These are phyloP conservation scores for Carallia brachiata DNA, from an alignment of 345 rosid species.

Conservation along the genomic window DNA sequence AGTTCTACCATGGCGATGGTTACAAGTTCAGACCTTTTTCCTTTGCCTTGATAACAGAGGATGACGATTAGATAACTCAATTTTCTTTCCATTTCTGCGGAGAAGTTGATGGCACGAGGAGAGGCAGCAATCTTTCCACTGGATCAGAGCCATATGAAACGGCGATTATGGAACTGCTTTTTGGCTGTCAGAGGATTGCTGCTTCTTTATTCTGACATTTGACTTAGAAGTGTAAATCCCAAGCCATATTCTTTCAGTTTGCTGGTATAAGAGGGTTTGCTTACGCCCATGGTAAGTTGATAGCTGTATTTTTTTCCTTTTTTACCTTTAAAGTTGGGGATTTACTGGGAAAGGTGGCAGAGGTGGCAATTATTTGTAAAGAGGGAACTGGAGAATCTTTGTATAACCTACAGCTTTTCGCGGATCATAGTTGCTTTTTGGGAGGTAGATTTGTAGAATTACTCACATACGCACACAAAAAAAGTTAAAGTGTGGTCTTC, in stretches of 20 bases:
- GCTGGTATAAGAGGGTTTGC: constrained; percentile 19
- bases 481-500: constrained; percentile 24
- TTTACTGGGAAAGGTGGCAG: neutral
- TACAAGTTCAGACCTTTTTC: constrained; percentile 90
- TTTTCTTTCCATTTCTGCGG: constrained; percentile 11
- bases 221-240: constrained; percentile 25
- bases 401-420: constrained; percentile 19
- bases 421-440: neutral
- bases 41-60: constrained; percentile 55
- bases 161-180: constrained; percentile 5
- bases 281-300: constrained; percentile 8
- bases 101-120: neutral
- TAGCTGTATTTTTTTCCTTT: neutral
- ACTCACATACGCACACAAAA: constrained; percentile 12
- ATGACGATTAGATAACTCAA: constrained; percentile 48
- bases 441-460: constrained; percentile 4
- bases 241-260: constrained; percentile 23
- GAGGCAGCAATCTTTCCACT: constrained; percentile 12
- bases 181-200: constrained; percentile 17
- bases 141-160: constrained; percentile 12
- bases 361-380: constrained; percentile 30
- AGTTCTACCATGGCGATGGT: constrained; percentile 94
- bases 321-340: constrained; percentile 5
- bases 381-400: constrained; percentile 20
- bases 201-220: constrained; percentile 18